Conservation (phyloP, 495 filamentous ascomycete species). For the Echria macrotheca region DNA sequence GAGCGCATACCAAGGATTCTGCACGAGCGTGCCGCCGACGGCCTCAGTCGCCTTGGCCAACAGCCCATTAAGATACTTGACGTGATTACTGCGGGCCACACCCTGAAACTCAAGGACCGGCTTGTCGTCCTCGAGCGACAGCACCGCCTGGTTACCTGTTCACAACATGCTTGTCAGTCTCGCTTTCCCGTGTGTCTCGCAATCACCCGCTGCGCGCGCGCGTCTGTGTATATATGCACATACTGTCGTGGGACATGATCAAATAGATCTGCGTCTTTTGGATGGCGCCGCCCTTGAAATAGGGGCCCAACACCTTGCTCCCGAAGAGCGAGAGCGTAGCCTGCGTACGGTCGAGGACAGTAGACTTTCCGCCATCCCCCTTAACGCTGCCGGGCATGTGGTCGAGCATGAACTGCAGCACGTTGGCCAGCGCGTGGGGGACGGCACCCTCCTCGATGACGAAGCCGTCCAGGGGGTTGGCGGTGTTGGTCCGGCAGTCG, state of each 20-base stretch:
- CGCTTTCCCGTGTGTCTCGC: too few species aligned
- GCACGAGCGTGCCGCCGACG: slow-evolving; percentile 53
- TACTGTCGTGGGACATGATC: slow-evolving; percentile 66
- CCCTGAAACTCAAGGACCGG: slow-evolving; percentile 54
- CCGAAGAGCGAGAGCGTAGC: slow-evolving; percentile 44
- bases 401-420: slow-evolving; percentile 55
- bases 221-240: slow-evolving; percentile 12
- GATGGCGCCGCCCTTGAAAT: slow-evolving; percentile 47
- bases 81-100: slow-evolving; percentile 49
- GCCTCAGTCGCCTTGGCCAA: slow-evolving; percentile 48
- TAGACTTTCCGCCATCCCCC: slow-evolving; percentile 26
- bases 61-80: slow-evolving; percentile 47
- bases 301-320: slow-evolving; percentile 52
- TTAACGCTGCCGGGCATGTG: slow-evolving; percentile 47
- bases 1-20: slow-evolving; percentile 51
- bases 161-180: too few species aligned
- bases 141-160: slow-evolving; percentile 53
- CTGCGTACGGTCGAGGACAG: slow-evolving; percentile 35
- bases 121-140: slow-evolving; percentile 56
- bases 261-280: slow-evolving; percentile 60
- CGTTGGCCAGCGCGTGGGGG: slow-evolving; percentile 48
- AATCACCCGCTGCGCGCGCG: too few species aligned
- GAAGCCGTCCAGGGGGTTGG: slow-evolving; percentile 56
- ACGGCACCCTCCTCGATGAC: slow-evolving; percentile 63
- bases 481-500: slow-evolving; percentile 49